phyloP scores from a whole-genome alignment of 1,284 basidiomycete genomes.

The Anthracocystis panici-leucophaei region DNA sequence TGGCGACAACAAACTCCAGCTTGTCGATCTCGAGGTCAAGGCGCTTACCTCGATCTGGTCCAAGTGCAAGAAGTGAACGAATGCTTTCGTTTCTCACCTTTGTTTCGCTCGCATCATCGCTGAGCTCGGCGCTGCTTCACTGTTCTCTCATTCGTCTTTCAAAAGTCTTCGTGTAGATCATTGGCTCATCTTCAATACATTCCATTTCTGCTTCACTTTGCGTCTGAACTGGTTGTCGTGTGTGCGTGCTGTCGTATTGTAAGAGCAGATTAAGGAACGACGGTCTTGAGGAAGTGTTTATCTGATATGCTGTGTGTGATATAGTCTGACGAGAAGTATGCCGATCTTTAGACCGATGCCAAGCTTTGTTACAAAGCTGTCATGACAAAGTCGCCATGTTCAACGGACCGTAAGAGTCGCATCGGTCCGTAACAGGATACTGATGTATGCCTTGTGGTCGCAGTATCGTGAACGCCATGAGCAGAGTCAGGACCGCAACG shows the following conservation, averaged over 20 bases:
- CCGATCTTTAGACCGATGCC: slow-evolving; percentile 1
- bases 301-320: too few species aligned
- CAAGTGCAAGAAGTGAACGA: slow-evolving; percentile 25
- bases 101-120: neutral
- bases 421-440: neutral
- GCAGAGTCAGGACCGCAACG: slow-evolving; percentile 5
- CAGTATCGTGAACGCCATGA: neutral
- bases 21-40: slow-evolving; percentile 43
- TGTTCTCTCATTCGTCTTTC: neutral
- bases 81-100: too few species aligned
- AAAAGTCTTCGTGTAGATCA: neutral
- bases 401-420: slow-evolving; percentile 5
- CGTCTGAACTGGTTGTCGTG: neutral
- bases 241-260: too few species aligned
- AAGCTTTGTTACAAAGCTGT: neutral
- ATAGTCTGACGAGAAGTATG: neutral
- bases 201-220: neutral
- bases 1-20: slow-evolving; percentile 44
- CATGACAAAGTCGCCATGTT: neutral
- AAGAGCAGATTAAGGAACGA: too few species aligned
- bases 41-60: slow-evolving; percentile 49
- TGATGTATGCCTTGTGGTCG: neutral
- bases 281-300: too few species aligned
- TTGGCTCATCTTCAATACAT: neutral
- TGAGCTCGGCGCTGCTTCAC: neutral